Evolutionary conservation across 2,329 filamentous ascomycete species (phyloP), one percentile per base, ranked within the genome.

Genomic region (Aspergillus caelatus): DNA sequence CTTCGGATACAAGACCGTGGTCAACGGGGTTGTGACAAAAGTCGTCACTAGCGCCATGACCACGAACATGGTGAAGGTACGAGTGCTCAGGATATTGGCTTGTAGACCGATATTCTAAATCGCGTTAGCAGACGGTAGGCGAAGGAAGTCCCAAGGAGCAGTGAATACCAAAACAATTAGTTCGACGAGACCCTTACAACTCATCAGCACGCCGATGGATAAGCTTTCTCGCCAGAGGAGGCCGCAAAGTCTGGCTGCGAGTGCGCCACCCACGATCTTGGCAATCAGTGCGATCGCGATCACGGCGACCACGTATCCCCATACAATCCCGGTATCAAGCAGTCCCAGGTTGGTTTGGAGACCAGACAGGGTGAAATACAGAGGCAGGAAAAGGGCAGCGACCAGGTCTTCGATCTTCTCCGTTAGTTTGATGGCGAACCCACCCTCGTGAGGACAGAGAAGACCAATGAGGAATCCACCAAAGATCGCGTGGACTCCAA

Each of bases 341-440:
- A 97, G 83, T 23, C 94, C 94, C 41, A 98, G 82, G 71, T 98
- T 88, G 10, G 94, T 98, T 75, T 88, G 94, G 9, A 98, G 82
- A 3, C 94, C 94, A 1, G 94, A 97, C 1, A 96, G 86, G 0
- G 94, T 93, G 79, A 98, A 98, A 76, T 97, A 98, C 1, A 98
- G 86, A 0, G 94, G 94, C 11, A 97, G 78, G 70, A 98, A 93
- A 1, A 98, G 80, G 1, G 91, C 89, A 0, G 89, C 88, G 34
- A 97, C 89, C 12, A 97, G 81, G 84, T 98, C 94, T 76, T 98
- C 94, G 63, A 98, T 89, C 82, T 97, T 97, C 74, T 97, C 93
- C 0, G 93, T 95, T 46, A 97, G 82, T 69, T 94, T 94, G 78
- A 97, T 95, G 26, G 92, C 91, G 73, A 97, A 96, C 32, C 93